phyloP scores from a whole-genome alignment of 2,329 filamentous ascomycete species.

The Tolypocladium album region DNA sequence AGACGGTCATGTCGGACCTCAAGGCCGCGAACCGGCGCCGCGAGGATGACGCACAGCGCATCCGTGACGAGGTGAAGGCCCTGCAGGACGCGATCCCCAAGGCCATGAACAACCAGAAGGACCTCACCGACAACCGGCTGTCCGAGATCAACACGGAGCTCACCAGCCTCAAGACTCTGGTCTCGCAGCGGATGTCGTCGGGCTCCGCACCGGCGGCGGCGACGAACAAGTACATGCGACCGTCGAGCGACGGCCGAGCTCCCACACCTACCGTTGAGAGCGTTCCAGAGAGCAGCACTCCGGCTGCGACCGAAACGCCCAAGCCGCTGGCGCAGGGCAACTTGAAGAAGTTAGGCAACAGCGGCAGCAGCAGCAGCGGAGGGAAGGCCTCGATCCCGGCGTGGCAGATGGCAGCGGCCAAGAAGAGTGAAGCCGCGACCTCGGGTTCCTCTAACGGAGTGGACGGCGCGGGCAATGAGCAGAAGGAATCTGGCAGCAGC shows the following conservation, averaged over 20 bases:
- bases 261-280: constrained; percentile 10
- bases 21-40: constrained; percentile 72
- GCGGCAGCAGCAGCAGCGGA: constrained; percentile 17
- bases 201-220: constrained; percentile 14
- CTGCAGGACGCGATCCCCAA: constrained; percentile 81
- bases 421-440: constrained; percentile 27
- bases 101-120: constrained; percentile 80
- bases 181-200: constrained; percentile 51
- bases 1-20: constrained; percentile 69
- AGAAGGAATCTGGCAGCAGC: constrained; percentile 3
- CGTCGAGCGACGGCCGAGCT: constrained; percentile 7
- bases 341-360: constrained; percentile 20
- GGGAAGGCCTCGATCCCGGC: constrained; percentile 62
- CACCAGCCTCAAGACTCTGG: constrained; percentile 82
- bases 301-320: constrained; percentile 15
- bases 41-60: constrained; percentile 77
- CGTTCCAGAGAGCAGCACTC: constrained; percentile 10
- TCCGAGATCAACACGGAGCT: constrained; percentile 81
- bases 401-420: constrained; percentile 67
- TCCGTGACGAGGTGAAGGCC: constrained; percentile 75
- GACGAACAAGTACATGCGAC: constrained; percentile 5
- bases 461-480: constrained; percentile 7
- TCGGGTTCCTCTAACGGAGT: constrained; percentile 16
- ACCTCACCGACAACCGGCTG: constrained; percentile 67
- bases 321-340: constrained; percentile 18